Evolutionary conservation across 2,329 filamentous ascomycete species (phyloP).

Genomic region (Botrytis fragariae): DNA sequence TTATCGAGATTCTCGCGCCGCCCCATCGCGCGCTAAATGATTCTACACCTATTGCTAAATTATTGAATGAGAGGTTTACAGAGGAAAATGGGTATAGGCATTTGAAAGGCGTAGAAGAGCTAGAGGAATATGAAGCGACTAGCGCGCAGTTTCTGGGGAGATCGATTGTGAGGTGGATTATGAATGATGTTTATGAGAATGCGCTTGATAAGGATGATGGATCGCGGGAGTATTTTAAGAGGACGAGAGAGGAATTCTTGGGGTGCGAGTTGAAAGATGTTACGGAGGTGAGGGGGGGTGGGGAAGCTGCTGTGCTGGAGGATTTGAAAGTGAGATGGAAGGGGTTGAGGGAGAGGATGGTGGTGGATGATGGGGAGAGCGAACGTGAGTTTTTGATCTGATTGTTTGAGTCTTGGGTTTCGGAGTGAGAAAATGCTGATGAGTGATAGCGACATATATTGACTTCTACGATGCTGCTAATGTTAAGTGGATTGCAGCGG

Average conservation of each 20-base stretch:
- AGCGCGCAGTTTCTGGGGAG: not conserved
- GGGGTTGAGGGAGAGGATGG: constrained; percentile 26
- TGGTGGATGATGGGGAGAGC: constrained; percentile 24
- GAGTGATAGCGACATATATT: constrained; percentile 24
- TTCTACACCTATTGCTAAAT: constrained; percentile 25
- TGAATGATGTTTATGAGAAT: constrained; percentile 25
- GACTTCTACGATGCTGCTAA: constrained; percentile 27
- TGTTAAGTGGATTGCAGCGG: constrained; percentile 24
- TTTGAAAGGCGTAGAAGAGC: constrained; percentile 23
- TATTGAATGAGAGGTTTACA: constrained; percentile 28
- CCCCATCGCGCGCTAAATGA: constrained; percentile 26
- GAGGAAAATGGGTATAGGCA: constrained; percentile 24
- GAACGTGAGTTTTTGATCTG: constrained; percentile 25
- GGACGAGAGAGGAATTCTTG: constrained; percentile 22
- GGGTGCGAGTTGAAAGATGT: constrained; percentile 19
- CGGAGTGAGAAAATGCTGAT: constrained; percentile 1
- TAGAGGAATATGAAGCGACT: constrained; percentile 20
- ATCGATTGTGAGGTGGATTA: constrained; percentile 22
- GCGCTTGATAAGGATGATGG: constrained; percentile 26
- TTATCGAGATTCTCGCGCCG: constrained; percentile 26
- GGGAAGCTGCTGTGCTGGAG: constrained; percentile 23
- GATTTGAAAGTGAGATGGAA: constrained; percentile 22
- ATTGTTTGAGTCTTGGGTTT: not conserved
- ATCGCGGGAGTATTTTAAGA: constrained; percentile 27
- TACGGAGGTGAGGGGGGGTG: constrained; percentile 20